Evolutionary conservation across 1,284 basidiomycete species (phyloP).

Genomic region (Puccinia triticina): DNA sequence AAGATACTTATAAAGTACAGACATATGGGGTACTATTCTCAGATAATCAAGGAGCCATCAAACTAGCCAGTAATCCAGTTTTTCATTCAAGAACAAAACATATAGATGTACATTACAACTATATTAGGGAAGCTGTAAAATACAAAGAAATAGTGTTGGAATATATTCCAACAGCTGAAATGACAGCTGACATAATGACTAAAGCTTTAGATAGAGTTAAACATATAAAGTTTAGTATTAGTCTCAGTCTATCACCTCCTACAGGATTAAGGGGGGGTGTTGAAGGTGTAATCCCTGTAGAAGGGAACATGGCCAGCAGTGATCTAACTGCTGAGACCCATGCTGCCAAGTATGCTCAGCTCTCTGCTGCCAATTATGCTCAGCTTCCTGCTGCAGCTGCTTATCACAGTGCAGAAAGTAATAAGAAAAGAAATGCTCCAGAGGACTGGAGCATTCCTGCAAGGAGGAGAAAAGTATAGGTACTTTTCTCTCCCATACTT

Average conservation of each 20-base stretch:
- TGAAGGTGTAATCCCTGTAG: constrained; percentile 32
- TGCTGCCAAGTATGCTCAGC: too few species aligned
- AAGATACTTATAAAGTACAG: background rate
- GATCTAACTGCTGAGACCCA: too few species aligned
- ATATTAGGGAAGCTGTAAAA: constrained; percentile 30
- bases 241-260: constrained; percentile 15
- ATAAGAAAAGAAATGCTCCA: too few species aligned
- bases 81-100: constrained; percentile 49
- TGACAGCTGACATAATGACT: constrained; percentile 40
- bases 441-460: too few species aligned
- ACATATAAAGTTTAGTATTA: constrained; percentile 30
- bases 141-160: constrained; percentile 28
- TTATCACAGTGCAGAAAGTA: too few species aligned
- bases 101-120: constrained; percentile 43
- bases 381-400: too few species aligned
- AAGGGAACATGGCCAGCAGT: constrained; percentile 16
- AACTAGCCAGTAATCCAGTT: constrained; percentile 36
- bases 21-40: constrained; percentile 4
- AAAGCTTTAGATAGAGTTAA: constrained; percentile 47
- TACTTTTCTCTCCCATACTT: too few species aligned
- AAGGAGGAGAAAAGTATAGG: too few species aligned
- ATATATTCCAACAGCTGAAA: constrained; percentile 30
- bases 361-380: too few species aligned
- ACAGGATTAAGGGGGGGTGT: constrained; percentile 37
- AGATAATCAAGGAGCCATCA: constrained; percentile 40